These are phyloP conservation scores for Endothia cerciana DNA, from an alignment of 2,329 filamentous ascomycete genomes.

Conservation along the genomic window DNA sequence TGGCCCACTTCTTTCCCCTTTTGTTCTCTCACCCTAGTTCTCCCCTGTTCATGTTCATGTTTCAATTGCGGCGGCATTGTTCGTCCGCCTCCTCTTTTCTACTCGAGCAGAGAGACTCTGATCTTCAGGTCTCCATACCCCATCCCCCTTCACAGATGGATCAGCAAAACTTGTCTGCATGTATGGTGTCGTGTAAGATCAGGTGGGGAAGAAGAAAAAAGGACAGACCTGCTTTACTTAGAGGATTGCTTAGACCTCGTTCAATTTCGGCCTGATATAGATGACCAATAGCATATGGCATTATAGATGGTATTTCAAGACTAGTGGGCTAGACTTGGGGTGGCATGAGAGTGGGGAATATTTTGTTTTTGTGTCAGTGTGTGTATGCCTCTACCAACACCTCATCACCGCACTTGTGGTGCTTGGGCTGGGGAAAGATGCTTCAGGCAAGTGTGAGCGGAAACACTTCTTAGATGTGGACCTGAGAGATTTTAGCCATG, in stretches of 20 bases:
- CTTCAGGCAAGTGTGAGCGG: too few relatives aligned
- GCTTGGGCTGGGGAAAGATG: constrained; percentile 10
- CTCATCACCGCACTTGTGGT: background rate
- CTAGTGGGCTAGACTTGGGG: constrained; percentile 11
- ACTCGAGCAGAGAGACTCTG: background rate
- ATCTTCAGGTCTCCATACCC: constrained; percentile 4
- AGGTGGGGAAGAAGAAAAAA: constrained; percentile 9
- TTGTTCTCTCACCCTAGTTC: background rate
- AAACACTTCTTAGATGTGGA: too few relatives aligned
- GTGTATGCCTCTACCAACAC: background rate
- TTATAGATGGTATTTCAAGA: constrained; percentile 19
- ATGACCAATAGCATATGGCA: constrained; percentile 14
- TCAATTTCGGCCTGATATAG: constrained; percentile 19
- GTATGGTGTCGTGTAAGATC: constrained; percentile 7
- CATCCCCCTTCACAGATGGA: background rate
- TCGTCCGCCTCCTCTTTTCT: background rate
- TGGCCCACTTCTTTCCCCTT: background rate
- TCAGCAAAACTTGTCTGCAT: background rate
- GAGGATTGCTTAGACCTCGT: constrained; percentile 23
- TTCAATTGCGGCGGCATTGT: background rate
- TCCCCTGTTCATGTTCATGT: background rate
- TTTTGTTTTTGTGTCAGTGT: background rate
- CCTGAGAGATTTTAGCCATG: too few relatives aligned
- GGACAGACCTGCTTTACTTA: background rate
- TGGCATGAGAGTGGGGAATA: background rate